Evolutionary conservation across 441 rosid species (phyloP), one percentile per base, ranked within the genome.

Genomic region (Hura crepitans): DNA sequence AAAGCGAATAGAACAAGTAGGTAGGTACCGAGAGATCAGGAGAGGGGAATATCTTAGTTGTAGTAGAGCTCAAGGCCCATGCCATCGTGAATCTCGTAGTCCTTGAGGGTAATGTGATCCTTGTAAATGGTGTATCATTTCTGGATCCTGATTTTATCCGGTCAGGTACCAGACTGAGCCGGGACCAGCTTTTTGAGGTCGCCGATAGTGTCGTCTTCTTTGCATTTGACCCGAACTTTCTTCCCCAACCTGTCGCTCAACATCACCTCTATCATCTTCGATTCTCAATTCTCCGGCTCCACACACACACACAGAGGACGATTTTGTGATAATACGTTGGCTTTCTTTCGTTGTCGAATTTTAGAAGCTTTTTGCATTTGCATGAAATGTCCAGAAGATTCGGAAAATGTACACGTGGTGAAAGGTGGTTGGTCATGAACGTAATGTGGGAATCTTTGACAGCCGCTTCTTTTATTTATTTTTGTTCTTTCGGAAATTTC

Each of bases 131-230:
- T 77, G 39, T 90, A 92, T 95, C 96, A 92, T 71, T 90, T 92
- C 83, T 88, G 96, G 45, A 92, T 92, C 56, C 94, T 68, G 27
- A 92, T 90, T 83, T 92, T 90, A 22, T 88, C 90, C 0, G 89
- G 62, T 9, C 91, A 64, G 49, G 91, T 92, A 1, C 96, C 96
- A 0, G 90, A 90, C 72, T 88, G 91, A 0, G 97, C 96, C 0
- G 92, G 96, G 3, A 88, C 92, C 12, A 88, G 89, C 81, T 87
- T 92, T 87, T 89, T 90, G 28, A 90, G 84, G 81, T 92, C 91
- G 27, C 97, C 90, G 72, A 88, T 90, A 25, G 90, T 87, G 74
- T 92, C 95, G 57, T 88, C 96, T 0, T 87, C 94, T 82, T 89
- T 88, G 76, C 96, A 88, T 76, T 89, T 89, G 51, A 92, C 94